phyloP scores from a whole-genome alignment of 2,329 filamentous ascomycete species.

The Calonectria leucothoes region DNA sequence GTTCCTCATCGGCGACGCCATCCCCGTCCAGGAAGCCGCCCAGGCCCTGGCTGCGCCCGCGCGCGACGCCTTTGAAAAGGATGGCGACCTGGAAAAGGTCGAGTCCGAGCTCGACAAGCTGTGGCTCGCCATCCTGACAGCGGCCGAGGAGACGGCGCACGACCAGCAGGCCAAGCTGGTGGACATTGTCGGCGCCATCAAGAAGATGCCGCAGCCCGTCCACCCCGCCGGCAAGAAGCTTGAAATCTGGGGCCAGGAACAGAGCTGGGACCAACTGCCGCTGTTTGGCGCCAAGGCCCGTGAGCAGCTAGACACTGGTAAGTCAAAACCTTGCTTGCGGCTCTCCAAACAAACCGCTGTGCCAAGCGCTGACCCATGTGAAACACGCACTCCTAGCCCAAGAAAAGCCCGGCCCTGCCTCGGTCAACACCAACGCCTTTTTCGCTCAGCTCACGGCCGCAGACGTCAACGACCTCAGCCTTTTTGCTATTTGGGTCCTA shows the following conservation, averaged over 20 bases:
- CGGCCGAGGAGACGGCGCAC: constrained; percentile 34
- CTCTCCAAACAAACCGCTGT: too few species aligned
- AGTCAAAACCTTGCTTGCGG: too few species aligned
- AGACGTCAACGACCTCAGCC: constrained; percentile 24
- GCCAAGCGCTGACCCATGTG: neutral
- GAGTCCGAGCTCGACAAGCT: constrained; percentile 26
- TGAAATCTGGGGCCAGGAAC: constrained; percentile 31
- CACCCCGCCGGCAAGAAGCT: constrained; percentile 25
- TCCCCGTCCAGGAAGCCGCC: constrained; percentile 25
- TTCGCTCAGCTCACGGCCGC: constrained; percentile 29
- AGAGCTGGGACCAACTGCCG: constrained; percentile 30
- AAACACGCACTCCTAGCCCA: constrained; percentile 21
- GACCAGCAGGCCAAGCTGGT: constrained; percentile 36
- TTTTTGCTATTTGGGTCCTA: constrained; percentile 32
- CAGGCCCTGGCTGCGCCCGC: constrained; percentile 19
- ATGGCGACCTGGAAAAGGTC: constrained; percentile 20
- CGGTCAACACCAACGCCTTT: constrained; percentile 30
- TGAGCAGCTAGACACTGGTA: constrained; percentile 33
- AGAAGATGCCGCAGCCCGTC: constrained; percentile 18
- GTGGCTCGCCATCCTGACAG: constrained; percentile 30
- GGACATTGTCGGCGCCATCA: constrained; percentile 32
- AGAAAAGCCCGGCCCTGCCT: constrained; percentile 18
- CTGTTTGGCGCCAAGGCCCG: constrained; percentile 29
- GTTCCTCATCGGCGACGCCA: constrained; percentile 14
- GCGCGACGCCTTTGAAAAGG: constrained; percentile 21